Evolutionary conservation across 2,329 filamentous ascomycete genomes (phyloP).

Genomic region (Cladophialophora exuberans): DNA sequence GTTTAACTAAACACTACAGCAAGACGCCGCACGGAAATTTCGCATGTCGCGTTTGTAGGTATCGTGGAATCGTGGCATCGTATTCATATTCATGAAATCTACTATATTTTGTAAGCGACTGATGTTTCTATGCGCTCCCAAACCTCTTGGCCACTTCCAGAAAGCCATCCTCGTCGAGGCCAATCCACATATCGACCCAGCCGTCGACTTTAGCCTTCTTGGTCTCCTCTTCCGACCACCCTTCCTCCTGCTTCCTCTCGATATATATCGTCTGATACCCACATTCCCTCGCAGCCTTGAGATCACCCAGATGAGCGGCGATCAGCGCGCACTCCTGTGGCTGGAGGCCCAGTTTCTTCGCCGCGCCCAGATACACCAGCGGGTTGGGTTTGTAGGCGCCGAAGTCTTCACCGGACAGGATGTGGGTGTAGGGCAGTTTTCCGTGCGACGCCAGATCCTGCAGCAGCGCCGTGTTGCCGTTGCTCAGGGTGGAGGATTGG

Average conservation of each 20-base stretch:
- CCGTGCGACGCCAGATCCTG: conserved; percentile 64
- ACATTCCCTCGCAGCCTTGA: conserved; percentile 65
- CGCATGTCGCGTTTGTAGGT: too few relatives aligned
- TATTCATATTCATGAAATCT: too few relatives aligned
- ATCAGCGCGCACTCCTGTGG: conserved; percentile 73
- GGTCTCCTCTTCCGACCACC: conserved; percentile 56
- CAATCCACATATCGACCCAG: conserved; percentile 68
- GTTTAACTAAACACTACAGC: too few relatives aligned
- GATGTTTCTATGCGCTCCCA: conserved; percentile 34
- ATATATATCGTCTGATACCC: conserved; percentile 76
- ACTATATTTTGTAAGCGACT: too few relatives aligned
- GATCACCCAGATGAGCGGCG: conserved; percentile 72
- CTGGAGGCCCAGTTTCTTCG: conserved; percentile 57
- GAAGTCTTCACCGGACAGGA: conserved; percentile 73
- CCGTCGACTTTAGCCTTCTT: conserved; percentile 57
- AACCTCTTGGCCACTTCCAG: conserved; percentile 56
- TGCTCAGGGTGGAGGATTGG: conserved; percentile 70
- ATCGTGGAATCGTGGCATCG: too few relatives aligned
- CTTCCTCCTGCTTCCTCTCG: conserved; percentile 69
- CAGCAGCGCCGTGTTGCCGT: conserved; percentile 72
- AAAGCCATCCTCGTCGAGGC: conserved; percentile 55
- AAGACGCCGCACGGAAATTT: too few relatives aligned
- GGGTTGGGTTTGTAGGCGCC: conserved; percentile 72
- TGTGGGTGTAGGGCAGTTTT: conserved; percentile 62
- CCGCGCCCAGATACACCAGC: conserved; percentile 70